Conservation (phyloP, 495 filamentous ascomycete species). For the Penicillium angulare region DNA sequence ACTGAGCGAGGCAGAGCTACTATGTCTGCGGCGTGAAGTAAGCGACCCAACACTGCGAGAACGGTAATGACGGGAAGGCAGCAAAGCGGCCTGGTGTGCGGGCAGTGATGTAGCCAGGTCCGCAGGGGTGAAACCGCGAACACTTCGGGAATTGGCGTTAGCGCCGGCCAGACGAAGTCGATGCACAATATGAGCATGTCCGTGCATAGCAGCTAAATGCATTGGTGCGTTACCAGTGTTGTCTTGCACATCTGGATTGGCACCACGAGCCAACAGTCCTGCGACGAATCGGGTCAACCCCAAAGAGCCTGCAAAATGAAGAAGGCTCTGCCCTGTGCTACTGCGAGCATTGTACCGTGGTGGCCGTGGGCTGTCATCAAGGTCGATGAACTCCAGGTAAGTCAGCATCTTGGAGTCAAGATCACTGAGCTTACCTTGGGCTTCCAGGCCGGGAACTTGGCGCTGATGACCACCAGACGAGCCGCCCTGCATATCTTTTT, state of each 20-base stretch:
- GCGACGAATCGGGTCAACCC: conserved; percentile 75
- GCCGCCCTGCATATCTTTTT: conserved; percentile 45
- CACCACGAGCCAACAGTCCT: conserved; percentile 78
- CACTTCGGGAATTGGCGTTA: conserved; percentile 66
- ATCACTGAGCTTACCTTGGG: conserved; percentile 47
- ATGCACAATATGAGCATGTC: conserved; percentile 71
- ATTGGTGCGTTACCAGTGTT: conserved; percentile 80
- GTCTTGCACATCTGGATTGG: conserved; percentile 71
- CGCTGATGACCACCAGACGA: conserved; percentile 41
- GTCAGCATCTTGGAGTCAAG: conserved; percentile 72
- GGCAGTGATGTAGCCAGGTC: conserved; percentile 67
- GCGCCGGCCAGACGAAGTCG: conserved; percentile 71
- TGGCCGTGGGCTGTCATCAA: conserved; percentile 67
- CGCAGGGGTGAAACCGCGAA: conserved; percentile 67
- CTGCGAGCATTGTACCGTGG: conserved; percentile 63
- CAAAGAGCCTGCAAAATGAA: conserved; percentile 76
- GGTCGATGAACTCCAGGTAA: conserved; percentile 73
- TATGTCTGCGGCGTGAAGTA: conserved; percentile 58
- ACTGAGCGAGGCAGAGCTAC: conserved; percentile 62
- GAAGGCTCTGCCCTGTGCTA: conserved; percentile 71
- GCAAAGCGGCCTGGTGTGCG: conserved; percentile 53
- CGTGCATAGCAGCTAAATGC: conserved; percentile 78
- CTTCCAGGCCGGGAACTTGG: conserved; percentile 41
- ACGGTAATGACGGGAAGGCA: conserved; percentile 52
- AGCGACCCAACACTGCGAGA: conserved; percentile 59